A percentile compares a stretch with the other conserved stretches of the same genome.
These are phyloP conservation scores for Penicillium verrucosum DNA, from an alignment of 2,329 filamentous ascomycete species.

Conservation along the genomic window DNA sequence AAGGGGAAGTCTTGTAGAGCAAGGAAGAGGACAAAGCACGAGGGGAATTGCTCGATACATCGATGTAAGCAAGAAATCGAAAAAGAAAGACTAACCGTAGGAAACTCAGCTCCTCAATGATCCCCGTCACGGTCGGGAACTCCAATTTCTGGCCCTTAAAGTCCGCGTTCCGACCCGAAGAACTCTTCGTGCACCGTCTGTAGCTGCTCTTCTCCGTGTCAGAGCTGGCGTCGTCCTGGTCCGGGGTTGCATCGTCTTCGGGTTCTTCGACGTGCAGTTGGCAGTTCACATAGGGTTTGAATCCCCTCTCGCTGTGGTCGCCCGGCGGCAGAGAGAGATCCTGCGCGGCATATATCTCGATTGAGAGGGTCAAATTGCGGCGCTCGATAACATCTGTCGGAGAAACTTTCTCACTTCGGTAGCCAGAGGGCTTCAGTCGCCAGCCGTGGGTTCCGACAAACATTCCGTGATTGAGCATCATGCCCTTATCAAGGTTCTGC, in stretches of 20 bases:
- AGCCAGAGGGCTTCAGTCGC: slow-evolving; percentile 78
- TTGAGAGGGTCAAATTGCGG: slow-evolving; percentile 61
- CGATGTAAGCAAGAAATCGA: neutral
- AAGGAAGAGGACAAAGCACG: neutral
- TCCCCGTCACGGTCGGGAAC: slow-evolving; percentile 55
- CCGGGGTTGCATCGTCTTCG: slow-evolving; percentile 46
- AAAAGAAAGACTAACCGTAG: slow-evolving; percentile 57
- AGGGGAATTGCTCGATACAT: neutral
- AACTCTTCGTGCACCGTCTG: slow-evolving; percentile 58
- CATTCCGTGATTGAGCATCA: slow-evolving; percentile 96
- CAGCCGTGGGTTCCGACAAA: slow-evolving; percentile 78
- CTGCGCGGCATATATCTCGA: slow-evolving; percentile 75
- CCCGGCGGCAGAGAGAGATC: slow-evolving; percentile 64
- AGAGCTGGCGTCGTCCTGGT: slow-evolving; percentile 48
- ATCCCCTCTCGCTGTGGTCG: slow-evolving; percentile 54
- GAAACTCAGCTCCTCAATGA: slow-evolving; percentile 70
- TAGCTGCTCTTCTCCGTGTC: slow-evolving; percentile 46
- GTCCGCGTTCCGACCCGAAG: slow-evolving; percentile 60
- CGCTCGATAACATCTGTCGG: slow-evolving; percentile 42
- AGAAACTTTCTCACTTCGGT: slow-evolving; percentile 47
- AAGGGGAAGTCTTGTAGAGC: neutral
- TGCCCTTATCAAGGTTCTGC: slow-evolving; percentile 85
- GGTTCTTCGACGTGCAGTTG: slow-evolving; percentile 75
- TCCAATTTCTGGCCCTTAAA: slow-evolving; percentile 60
- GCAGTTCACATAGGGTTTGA: slow-evolving; percentile 73